These are phyloP conservation scores for Podaxis sp. DNA, from an alignment of 768 basidiomycete species.

Conservation along the genomic window DNA sequence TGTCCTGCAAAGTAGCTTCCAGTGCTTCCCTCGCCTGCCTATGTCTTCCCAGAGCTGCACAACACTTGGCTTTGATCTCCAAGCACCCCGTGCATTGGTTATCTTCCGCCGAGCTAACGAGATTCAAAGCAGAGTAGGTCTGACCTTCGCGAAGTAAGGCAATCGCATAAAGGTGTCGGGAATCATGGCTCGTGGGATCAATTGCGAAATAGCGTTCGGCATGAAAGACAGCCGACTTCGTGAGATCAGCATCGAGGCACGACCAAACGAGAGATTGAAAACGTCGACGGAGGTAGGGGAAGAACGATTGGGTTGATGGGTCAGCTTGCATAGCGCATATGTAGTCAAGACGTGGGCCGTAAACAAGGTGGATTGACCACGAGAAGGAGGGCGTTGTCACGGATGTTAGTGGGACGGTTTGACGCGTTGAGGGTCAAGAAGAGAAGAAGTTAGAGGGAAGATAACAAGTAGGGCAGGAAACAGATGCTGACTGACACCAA, in stretches of 20 bases:
- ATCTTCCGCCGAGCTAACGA: constrained; percentile 61
- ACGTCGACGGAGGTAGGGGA: constrained; percentile 59
- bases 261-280: constrained; percentile 76
- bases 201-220: constrained; percentile 79
- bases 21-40: constrained; percentile 73
- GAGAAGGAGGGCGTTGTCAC: constrained; percentile 16
- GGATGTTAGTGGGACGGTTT: background rate
- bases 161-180: constrained; percentile 81
- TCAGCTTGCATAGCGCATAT: constrained; percentile 51
- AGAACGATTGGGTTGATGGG: constrained; percentile 34
- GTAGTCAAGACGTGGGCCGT: background rate
- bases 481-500: constrained; percentile 6
- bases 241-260: constrained; percentile 77
- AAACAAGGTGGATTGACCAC: constrained; percentile 22
- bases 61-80: constrained; percentile 77
- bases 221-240: constrained; percentile 81
- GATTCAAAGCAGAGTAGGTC: constrained; percentile 67
- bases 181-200: constrained; percentile 69
- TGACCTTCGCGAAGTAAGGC: constrained; percentile 67
- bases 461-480: background rate
- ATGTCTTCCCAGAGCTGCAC: constrained; percentile 64
- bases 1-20: constrained; percentile 54
- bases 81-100: constrained; percentile 69
- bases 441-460: background rate
- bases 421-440: background rate